These are phyloP conservation scores for Malassezia vespertilionis DNA, from an alignment of 1,284 basidiomycete species.

Conservation along the genomic window DNA sequence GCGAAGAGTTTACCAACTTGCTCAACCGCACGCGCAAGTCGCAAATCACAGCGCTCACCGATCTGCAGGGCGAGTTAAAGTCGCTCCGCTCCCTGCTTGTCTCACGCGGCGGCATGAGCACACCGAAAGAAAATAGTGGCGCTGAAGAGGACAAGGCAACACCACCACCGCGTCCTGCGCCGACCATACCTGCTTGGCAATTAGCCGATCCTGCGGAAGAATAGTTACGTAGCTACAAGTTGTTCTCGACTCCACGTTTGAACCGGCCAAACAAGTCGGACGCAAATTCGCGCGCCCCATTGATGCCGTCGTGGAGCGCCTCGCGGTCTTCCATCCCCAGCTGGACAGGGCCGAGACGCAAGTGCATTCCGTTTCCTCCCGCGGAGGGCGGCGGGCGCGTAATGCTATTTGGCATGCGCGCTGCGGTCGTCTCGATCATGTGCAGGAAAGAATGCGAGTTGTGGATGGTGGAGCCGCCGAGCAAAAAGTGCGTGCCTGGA, in stretches of 20 bases:
- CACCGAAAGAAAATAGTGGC: conserved; percentile 12
- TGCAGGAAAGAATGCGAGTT: conserved; percentile 34
- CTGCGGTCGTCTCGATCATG: conserved; percentile 38
- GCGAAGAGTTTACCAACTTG: conserved; percentile 88
- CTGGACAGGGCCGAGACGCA: conserved; percentile 36
- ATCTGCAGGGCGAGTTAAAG: conserved; percentile 86
- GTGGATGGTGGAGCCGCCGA: conserved; percentile 41
- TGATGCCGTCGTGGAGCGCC: conserved; percentile 34
- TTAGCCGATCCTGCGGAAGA: conserved; percentile 22
- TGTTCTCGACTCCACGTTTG: conserved; percentile 28
- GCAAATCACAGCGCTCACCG: conserved; percentile 56
- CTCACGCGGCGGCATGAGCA: conserved; percentile 56
- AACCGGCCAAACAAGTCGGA: conserved; percentile 32
- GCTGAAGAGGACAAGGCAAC: conserved; percentile 22
- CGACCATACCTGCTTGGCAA: conserved; percentile 44
- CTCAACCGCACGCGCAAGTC: conserved; percentile 80
- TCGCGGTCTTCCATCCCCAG: conserved; percentile 19
- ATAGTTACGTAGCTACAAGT: conserved; percentile 1
- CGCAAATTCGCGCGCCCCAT: conserved; percentile 36
- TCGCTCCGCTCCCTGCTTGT: conserved; percentile 83
- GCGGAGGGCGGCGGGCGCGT: conserved; percentile 22
- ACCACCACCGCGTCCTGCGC: conserved; percentile 26
- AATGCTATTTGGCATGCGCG: conserved; percentile 26
- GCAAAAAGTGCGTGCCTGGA: conserved; percentile 28
- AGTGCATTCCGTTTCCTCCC: conserved; percentile 19